phyloP scores from a whole-genome alignment of 768 basidiomycete species.

The Xerocomellus dryophilus region DNA sequence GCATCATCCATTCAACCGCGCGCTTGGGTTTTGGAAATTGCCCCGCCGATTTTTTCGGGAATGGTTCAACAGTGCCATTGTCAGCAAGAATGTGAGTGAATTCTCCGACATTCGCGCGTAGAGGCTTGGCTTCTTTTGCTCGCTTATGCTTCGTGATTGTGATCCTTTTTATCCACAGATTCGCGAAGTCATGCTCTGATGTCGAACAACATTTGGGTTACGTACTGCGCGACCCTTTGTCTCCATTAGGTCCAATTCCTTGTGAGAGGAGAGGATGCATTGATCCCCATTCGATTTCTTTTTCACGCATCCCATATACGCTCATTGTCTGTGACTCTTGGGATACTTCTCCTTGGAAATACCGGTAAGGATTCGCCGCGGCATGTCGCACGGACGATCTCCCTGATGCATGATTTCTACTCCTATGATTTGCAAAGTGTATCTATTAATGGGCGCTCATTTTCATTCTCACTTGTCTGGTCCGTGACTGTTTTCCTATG shows the following conservation, averaged over 20 bases:
- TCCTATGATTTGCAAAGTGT: no score
- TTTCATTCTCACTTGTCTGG: background rate
- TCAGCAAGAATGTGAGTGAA: conserved; percentile 66
- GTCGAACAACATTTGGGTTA: background rate
- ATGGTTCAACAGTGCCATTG: conserved; percentile 48
- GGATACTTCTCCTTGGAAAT: background rate
- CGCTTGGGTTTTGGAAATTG: conserved; percentile 14
- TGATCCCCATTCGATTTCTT: background rate
- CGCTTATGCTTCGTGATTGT: background rate
- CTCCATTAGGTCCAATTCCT: background rate
- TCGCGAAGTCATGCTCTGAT: conserved; percentile 50
- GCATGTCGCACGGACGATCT: background rate
- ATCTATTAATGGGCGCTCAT: no score
- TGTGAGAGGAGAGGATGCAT: background rate
- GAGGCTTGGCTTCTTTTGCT: background rate
- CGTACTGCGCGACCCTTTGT: background rate
- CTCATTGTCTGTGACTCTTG: background rate
- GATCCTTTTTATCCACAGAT: conserved; percentile 35
- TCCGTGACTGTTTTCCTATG: no score
- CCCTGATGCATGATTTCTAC: no score
- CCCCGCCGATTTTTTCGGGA: background rate
- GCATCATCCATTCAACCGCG: background rate
- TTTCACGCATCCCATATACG: background rate
- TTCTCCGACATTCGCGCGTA: conserved; percentile 1
- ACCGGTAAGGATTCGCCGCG: conserved; percentile 2